Base-by-base conservation (phyloP, 2,329 filamentous ascomycete species). In the Aspergillus uvarum region DNA sequence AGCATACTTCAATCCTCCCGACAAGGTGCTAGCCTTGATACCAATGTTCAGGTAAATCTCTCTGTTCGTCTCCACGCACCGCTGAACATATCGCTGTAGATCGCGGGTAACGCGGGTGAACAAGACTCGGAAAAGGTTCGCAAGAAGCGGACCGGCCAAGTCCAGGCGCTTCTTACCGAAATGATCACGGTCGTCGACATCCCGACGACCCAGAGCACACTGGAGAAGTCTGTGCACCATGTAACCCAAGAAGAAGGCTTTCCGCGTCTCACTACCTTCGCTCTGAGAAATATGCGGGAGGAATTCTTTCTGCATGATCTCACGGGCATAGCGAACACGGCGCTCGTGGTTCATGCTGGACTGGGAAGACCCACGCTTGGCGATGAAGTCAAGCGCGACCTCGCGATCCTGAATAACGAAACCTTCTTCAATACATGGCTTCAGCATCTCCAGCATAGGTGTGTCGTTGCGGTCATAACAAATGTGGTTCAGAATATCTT, bases 131-230 rank as follows among this genome's bases (percentile, higher is more conserved):
- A 99, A 99, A 47, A 99, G 85, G 74, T 96, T 96, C n/a, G 94
- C 94, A 67, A 99, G 87, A 59, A 99, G 83, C 32, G 95, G 94
- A 65, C 95, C 95, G 59, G 95, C 94, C 70, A 99, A 84, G 81
- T 99, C 95, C 59, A 99, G 83, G 67, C 95, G 90, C 84, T 99
- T 99, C 85, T 98, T 98, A 71, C 95, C 95, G 72, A 99, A 97
- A 76, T 99, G 96, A 81, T 99, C 95, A 81, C 95, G 91, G 73
- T 99, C 95, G 72, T 99, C 95, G 26, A 92, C 92, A 74, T 98
- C 95, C 63, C 92, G 89, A 63, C 95, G 89, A 54, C 95, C 96
- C 51, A 99, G 84, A 57, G 93, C 91, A 74, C 93, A 96, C 76
- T 97, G 94, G 24, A 98, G 83, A 68, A 99, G 85, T 74, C 95